Base-by-base conservation (phyloP, 2,329 filamentous ascomycete species). In the Epicoccum sorghinum region DNA sequence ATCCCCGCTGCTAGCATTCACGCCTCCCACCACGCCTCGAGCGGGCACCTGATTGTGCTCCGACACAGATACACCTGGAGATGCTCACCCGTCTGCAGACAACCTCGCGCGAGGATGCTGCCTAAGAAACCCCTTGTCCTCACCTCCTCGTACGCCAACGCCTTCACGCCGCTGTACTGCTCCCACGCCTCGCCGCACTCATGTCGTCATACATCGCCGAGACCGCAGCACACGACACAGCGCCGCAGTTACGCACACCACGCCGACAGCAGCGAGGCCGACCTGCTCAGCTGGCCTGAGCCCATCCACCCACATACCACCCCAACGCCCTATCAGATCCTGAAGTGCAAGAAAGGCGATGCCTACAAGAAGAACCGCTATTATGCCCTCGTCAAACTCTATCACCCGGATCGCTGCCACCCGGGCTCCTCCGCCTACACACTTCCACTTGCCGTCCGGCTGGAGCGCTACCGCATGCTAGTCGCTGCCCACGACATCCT, bases 351-450 rank as follows among this genome's bases (percentile, higher is more conserved):
- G 48, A 83, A 78, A 63, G 79, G 79, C 52, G 86, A 85, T 12
- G 83, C 86, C 2, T 98, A 99, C 75, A 88, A 85, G 58, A 98
- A 99, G 76, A 78, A 82, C 38, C 86, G 86, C 55, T 99, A 92
- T 81, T 95, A 96, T 75, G 84, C 93, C 69, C 85, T 99, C 47
- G 95, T 96, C 53, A 99, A 98, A 79, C 81, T 96, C 41, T 99
- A 99, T 78, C 95, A 99, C 70, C 95, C 95, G 0, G 95, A 99
- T 74, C 85, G 84, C 55, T 71, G 69, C 52, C 70, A 73, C 36
- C 46, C 62, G 37, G 52, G 64, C 35, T 71, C 70, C 33, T 76
- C 73, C 54, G 66, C 67, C 73, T 77, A 55, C 74, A 78, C 56
- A 71, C 79, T 71, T 25, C 79, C 90, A 0, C 81, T 83, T 18